phyloP scores from a whole-genome alignment of 257 asterid species.

The Leonotis leonurus region DNA sequence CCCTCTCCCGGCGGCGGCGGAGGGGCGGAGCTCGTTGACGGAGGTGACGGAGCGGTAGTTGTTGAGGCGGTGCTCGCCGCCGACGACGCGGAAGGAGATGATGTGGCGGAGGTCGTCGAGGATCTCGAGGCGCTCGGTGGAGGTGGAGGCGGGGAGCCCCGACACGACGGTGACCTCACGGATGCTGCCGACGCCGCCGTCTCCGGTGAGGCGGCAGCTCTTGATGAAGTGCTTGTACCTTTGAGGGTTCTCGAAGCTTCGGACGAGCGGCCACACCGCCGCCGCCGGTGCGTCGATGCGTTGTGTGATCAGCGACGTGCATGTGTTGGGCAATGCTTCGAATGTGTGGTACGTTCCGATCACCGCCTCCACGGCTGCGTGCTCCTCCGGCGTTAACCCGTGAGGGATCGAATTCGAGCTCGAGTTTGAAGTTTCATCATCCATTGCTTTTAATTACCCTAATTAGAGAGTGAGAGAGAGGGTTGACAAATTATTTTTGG shows the following conservation, averaged over 20 bases:
- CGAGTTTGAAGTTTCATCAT: no score
- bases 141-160: slow-evolving; percentile 82
- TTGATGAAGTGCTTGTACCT: slow-evolving; percentile 85
- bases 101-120: slow-evolving; percentile 57
- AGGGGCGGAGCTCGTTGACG: slow-evolving; percentile 39
- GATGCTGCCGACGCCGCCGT: slow-evolving; percentile 65
- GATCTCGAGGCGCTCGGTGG: slow-evolving; percentile 73
- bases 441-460: no score
- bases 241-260: slow-evolving; percentile 70
- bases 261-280: slow-evolving; percentile 65
- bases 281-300: slow-evolving; percentile 55
- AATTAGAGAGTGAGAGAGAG: not conserved
- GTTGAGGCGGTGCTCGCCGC: slow-evolving; percentile 76
- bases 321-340: slow-evolving; percentile 49
- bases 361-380: slow-evolving; percentile 29
- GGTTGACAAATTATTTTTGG: not conserved
- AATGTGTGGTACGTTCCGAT: slow-evolving; percentile 51
- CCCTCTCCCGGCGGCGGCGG: slow-evolving; percentile 6
- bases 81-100: slow-evolving; percentile 69
- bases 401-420: slow-evolving; percentile 21
- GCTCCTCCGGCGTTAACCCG: slow-evolving; percentile 45
- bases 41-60: slow-evolving; percentile 73
- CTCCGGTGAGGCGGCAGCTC: slow-evolving; percentile 54
- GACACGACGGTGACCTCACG: slow-evolving; percentile 76
- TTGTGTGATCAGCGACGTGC: slow-evolving; percentile 57